Conservation (phyloP, 495 filamentous ascomycete genomes). For the Glutinoglossum americanum region DNA sequence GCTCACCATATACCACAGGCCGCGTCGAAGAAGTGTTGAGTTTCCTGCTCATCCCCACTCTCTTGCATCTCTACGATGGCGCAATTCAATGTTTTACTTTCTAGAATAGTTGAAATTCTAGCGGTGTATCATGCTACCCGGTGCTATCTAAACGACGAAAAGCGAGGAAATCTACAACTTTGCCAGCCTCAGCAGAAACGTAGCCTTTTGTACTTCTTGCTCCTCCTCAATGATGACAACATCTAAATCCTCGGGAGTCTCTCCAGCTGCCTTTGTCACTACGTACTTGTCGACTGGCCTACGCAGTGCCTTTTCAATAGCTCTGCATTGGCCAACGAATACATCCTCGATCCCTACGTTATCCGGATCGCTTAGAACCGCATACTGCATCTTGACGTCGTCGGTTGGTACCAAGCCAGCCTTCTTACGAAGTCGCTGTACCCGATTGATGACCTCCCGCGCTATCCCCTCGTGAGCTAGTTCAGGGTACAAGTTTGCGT, state of each 20-base stretch:
- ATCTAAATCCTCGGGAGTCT: slow-evolving; percentile 20
- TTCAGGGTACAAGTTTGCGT: slow-evolving; percentile 48
- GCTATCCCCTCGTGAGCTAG: slow-evolving; percentile 55
- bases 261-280: slow-evolving; percentile 26
- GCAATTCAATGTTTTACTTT: not conserved
- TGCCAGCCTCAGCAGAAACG: slow-evolving; percentile 61
- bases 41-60: too few species aligned
- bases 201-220: slow-evolving; percentile 73
- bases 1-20: slow-evolving; percentile 15
- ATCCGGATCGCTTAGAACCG: slow-evolving; percentile 54
- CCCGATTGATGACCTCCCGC: slow-evolving; percentile 63
- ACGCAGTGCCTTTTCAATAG: slow-evolving; percentile 61
- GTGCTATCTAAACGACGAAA: not conserved
- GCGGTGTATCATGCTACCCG: not conserved
- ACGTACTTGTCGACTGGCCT: slow-evolving; percentile 58
- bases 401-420: slow-evolving; percentile 62
- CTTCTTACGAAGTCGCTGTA: slow-evolving; percentile 65
- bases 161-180: slow-evolving; percentile 32
- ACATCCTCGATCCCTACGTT: slow-evolving; percentile 48
- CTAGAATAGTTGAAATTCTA: not conserved
- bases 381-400: slow-evolving; percentile 71
- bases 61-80: not conserved
- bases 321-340: slow-evolving; percentile 42
- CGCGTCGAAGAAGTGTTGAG: slow-evolving; percentile 20
- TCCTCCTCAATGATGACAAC: slow-evolving; percentile 63